Evolutionary conservation across 2,329 filamentous ascomycete species (phyloP), one percentile per base, ranked within the genome.

Genomic region (Ambrosiella beaveri): DNA sequence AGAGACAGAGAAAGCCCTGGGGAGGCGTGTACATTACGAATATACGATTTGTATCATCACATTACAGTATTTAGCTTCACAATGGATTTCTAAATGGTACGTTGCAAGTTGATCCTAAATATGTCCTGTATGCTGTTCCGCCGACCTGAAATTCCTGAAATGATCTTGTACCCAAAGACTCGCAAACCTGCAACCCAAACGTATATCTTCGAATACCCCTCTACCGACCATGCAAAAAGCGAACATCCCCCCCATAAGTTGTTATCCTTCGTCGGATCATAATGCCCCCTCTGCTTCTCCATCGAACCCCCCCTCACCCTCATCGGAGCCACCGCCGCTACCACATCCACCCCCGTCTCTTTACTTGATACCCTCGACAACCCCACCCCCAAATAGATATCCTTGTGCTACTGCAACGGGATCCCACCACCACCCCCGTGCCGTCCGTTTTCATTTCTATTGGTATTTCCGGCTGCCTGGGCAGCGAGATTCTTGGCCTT

Each of bases 201-300:
- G 11, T 7, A 8, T 27, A 3, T 19, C 15, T 11, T 49, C 45
- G 7, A n/a, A 9, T 49, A n/a, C 45, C 15, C 17, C 45, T 49
- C 50, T 36, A 11, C 27, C 51, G 39, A 9, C 7, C 36, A n/a
- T 39, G 36, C 2, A 27, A 27, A 27, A 27, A 27, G 27, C 27
- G 27, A 27, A 27, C 27, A 52, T 13, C 1, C 19, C 13, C 27
- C 50, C 13, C 11, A n/a, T 39, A 41, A 59, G 9, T 40, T 52
- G 39, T 57, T 57, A 39, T 60, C 47, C 37, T 52, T 57, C 13
- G 54, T 60, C n/a, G 58, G 58, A 41, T 60, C 58, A 41, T 60
- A 60, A 45, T 57, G 53, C 13, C 44, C 50, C 36, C 49, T 47
- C 17, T 49, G 50, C 58, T 60, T 50, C 40, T 60, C 58, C 58